Base-by-base conservation (phyloP, 805 yeast genomes). In the Debaryomyces castellii region DNA sequence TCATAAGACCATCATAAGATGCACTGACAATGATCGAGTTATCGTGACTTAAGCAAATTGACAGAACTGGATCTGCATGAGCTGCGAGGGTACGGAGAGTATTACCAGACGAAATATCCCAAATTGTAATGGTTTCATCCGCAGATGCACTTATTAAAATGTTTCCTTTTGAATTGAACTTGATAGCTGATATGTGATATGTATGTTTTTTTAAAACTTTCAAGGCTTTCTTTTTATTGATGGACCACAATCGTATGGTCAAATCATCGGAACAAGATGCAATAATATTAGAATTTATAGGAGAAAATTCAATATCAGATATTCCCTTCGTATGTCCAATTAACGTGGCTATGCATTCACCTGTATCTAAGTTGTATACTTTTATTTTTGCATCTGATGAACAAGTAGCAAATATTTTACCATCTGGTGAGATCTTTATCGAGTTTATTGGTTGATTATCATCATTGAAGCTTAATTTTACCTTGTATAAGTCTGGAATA, bases 211-310 rank as follows among this genome's bases (percentile, higher is more conserved):
- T 70, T 25, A 90, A 65, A 5, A 78, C 63, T 42, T 73, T 68
- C 22, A 81, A 59, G 45, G 81, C 73, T 49, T 76, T 76, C 4
- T 79, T 82, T 40, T 71, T 71, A 20, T 60, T 53, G 3, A 84
- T 62, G 43, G 83, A 77, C 87, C 95, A 89, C 2, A 94, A 67
- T 33, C 90, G 73, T 6, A 90, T 75, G 0, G 95, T 83, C 49
- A 82, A 72, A 63, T 92, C 99, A 60, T 92, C 97, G 0, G 96
- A 85, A 1, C 86, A 94, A 0, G 96, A 80, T 1, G 96, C 97
- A 5, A 92, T 49, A 41, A 85, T 80, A 42, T 73, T 69, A 10
- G 86, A 76, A 60, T 87, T 84, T 34, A 69, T 60, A 2, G 92
- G 91, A 1, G 91, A 80, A 82, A 90, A 92, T 30, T 80, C 77